Evolutionary conservation across 2,329 filamentous ascomycete species (phyloP), one percentile per base, ranked within the genome.

Genomic region (Stachybotrys elegans): DNA sequence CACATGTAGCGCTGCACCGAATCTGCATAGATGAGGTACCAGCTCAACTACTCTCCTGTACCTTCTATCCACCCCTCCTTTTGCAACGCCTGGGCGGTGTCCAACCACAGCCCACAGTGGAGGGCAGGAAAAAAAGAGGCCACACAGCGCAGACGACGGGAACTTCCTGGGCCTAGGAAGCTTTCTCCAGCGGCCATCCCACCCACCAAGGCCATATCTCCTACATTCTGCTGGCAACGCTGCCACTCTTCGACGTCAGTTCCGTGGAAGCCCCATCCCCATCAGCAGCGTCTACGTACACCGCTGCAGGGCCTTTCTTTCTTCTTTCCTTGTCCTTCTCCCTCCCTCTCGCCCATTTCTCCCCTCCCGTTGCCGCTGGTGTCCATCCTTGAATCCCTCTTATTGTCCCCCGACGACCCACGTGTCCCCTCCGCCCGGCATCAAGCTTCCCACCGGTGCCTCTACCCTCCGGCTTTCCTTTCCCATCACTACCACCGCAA

Each of bases 391-490:
- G n/a, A n/a, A n/a, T n/a, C n/a, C n/a, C n/a, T n/a, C n/a, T n/a
- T n/a, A n/a, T n/a, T n/a, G n/a, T n/a, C n/a, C n/a, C n/a, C n/a
- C n/a, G n/a, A n/a, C n/a, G n/a, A 13, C 35, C n/a, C 17, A 38
- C 5, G 2, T 20, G 16, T 38, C n/a, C 11, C 35, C 35, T 20
- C 35, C 35, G 17, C 21, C 35, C 13, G 35, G 16, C 32, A 11
- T 11, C 35, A 14, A 38, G 35, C 22, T 20, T 20, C 14, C 35
- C 16, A 46, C 52, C 53, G 47, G 49, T 57, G 55, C 46, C 43
- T 47, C 36, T 47, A 47, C 43, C 38, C 46, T 47, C 31, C 31
- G 43, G 38, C 17, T 22, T 36, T 31, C 31, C 38, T 37, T 37
- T 31, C 38, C 37, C 13, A 41, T 31, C 36, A 43, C 31, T 38